A percentile compares a stretch with the other conserved stretches of the same genome.
Conservation (phyloP, 305 asterid species). For the Rubia peregrina region DNA sequence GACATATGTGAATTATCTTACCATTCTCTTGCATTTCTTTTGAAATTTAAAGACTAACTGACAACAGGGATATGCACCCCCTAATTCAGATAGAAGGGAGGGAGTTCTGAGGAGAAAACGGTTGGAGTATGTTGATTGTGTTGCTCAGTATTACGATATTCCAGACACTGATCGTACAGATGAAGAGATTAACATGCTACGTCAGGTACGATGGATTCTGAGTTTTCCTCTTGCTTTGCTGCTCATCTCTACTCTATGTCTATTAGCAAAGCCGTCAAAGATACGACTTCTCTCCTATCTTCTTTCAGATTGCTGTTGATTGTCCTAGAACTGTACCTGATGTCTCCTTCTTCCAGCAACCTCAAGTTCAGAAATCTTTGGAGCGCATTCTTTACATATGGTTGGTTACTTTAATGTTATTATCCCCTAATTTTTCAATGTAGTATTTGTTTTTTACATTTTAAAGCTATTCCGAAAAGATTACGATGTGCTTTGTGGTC, state of each 20-base stretch:
- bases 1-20: slow-evolving; percentile 7
- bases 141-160: slow-evolving; percentile 77
- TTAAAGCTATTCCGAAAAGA: not conserved
- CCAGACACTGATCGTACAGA: slow-evolving; percentile 83
- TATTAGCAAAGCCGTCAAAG: slow-evolving; percentile 8
- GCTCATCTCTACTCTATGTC: slow-evolving; percentile 16
- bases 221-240: slow-evolving; percentile 7
- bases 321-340: slow-evolving; percentile 98
- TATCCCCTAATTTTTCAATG: not conserved
- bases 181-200: slow-evolving; percentile 91
- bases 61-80: slow-evolving; percentile 99
- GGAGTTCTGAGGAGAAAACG: slow-evolving; percentile 85
- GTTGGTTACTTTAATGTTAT: slow-evolving; percentile 29
- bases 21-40: slow-evolving; percentile 21
- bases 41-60: slow-evolving; percentile 57
- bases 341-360: slow-evolving; percentile 85
- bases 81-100: slow-evolving; percentile 99
- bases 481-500: not conserved
- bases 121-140: slow-evolving; percentile 83
- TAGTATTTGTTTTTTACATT: not conserved
- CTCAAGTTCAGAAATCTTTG: slow-evolving; percentile 74
- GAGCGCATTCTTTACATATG: slow-evolving; percentile 87
- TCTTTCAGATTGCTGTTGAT: slow-evolving; percentile 73
- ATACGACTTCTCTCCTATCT: slow-evolving; percentile 16
- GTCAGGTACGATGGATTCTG: slow-evolving; percentile 53